These are phyloP conservation scores for Durio zibethinus DNA, from an alignment of 345 rosid genomes.

Conservation along the genomic window DNA sequence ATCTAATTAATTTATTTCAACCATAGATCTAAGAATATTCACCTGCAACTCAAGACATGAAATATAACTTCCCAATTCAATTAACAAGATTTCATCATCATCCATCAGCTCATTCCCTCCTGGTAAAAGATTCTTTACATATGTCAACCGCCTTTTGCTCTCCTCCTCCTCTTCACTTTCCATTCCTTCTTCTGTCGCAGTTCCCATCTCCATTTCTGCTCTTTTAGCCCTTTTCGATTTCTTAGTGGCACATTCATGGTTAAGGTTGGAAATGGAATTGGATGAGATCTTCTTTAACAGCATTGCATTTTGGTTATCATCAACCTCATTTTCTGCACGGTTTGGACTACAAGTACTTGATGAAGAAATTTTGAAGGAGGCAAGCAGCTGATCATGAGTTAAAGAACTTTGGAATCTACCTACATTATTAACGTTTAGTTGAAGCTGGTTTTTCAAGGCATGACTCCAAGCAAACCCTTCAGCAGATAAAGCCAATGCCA, in stretches of 20 bases:
- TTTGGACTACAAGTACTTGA: not conserved
- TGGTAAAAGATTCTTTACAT: constrained; percentile 34
- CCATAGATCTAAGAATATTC: constrained; percentile 27
- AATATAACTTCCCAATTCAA: constrained; percentile 43
- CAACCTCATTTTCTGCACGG: not conserved
- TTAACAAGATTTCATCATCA: constrained; percentile 25
- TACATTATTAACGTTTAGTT: constrained; percentile 8
- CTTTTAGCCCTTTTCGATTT: not conserved
- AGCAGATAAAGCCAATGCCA: constrained; percentile 38
- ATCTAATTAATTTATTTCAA: not conserved
- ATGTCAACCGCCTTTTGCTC: constrained; percentile 20
- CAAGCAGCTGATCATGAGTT: not conserved
- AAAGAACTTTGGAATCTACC: not conserved
- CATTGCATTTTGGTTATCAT: not conserved
- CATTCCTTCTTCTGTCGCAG: constrained; percentile 7
- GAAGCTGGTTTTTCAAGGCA: constrained; percentile 26
- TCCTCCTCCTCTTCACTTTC: constrained; percentile 18
- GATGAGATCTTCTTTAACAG: not conserved
- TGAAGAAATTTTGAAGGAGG: not conserved
- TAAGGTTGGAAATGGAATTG: not conserved
- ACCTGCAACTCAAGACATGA: constrained; percentile 42
- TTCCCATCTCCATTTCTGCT: constrained; percentile 6
- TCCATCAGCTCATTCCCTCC: constrained; percentile 35
- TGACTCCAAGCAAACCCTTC: constrained; percentile 42
- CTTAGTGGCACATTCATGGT: not conserved